A percentile compares a stretch with the other conserved stretches of the same genome.
Evolutionary conservation across 495 filamentous ascomycete genomes (phyloP).

Genomic region (Penicillium simplicissimum): DNA sequence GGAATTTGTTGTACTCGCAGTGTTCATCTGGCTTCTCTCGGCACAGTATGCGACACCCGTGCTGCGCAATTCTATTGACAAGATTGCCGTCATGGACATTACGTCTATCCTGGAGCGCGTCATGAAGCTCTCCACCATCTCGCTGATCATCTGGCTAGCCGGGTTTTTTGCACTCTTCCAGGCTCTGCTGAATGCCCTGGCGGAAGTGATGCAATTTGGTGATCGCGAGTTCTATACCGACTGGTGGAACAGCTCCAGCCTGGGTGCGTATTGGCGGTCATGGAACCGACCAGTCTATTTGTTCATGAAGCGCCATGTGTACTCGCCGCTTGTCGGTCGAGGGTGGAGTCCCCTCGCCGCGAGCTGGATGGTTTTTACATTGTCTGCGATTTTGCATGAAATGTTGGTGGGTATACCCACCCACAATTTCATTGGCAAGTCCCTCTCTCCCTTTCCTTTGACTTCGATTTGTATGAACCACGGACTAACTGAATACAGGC

Average conservation of each 20-base stretch:
- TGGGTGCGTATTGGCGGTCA: conserved; percentile 88
- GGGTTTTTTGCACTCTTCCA: conserved; percentile 98
- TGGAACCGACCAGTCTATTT: conserved; percentile 98
- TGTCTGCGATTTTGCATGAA: conserved; percentile 89
- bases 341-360: conserved; percentile 70
- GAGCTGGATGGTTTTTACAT: conserved; percentile 75
- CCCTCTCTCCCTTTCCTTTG: background rate
- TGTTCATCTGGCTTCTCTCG: conserved; percentile 89
- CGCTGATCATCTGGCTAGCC: conserved; percentile 90
- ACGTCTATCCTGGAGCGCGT: conserved; percentile 81
- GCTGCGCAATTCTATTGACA: conserved; percentile 82
- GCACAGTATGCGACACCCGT: conserved; percentile 93
- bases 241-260: conserved; percentile 92
- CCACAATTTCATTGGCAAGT: conserved; percentile 84
- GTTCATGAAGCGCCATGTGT: conserved; percentile 94
- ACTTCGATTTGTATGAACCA: background rate
- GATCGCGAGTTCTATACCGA: conserved; percentile 94
- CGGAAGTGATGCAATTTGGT: conserved; percentile 85
- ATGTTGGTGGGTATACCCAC: conserved; percentile 92
- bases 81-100: conserved; percentile 79
- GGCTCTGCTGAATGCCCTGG: conserved; percentile 81
- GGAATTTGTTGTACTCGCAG: conserved; percentile 71
- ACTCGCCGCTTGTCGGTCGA: conserved; percentile 77
- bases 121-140: conserved; percentile 93
- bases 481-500: conserved; percentile 46